Percentiles rank a stretch among this genome's conserved stretches.
Evolutionary conservation across 208 protist genomes (phyloP).

Genomic region (Naegleria fowleri): DNA sequence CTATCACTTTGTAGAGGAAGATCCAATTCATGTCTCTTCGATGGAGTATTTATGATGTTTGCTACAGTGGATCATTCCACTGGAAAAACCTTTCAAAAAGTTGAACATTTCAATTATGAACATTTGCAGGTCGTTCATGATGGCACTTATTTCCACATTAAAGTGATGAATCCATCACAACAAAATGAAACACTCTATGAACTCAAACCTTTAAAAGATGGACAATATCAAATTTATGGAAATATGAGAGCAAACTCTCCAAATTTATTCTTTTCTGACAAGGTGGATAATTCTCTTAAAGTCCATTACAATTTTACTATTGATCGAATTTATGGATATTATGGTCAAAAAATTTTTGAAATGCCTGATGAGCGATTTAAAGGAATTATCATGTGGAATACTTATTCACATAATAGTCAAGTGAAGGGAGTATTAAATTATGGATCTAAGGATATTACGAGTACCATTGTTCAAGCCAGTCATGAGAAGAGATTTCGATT

Average conservation of each 20-base stretch:
- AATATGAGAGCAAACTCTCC: background rate
- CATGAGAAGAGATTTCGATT: constrained; percentile 1
- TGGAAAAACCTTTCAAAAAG: background rate
- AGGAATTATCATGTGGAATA: constrained; percentile 30
- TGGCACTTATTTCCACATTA: background rate
- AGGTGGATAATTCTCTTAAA: background rate
- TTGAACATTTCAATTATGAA: background rate
- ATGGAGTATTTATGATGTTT: background rate
- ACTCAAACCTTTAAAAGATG: constrained; percentile 12
- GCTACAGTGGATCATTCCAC: background rate
- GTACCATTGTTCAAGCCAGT: background rate
- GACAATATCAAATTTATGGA: background rate
- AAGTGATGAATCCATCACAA: background rate
- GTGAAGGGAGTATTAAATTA: background rate
- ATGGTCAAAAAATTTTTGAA: constrained; percentile 20
- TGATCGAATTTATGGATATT: constrained; percentile 29
- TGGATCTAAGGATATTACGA: background rate
- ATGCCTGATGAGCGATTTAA: background rate
- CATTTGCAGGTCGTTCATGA: background rate
- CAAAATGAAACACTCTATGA: constrained; percentile 4
- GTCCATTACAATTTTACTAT: constrained; percentile 16
- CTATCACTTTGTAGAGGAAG: background rate
- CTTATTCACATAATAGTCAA: constrained; percentile 18
- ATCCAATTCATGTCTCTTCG: background rate
- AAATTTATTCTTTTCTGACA: background rate